Evolutionary conservation across 2,329 filamentous ascomycete genomes (phyloP).

Genomic region (Diplodia mutila): DNA sequence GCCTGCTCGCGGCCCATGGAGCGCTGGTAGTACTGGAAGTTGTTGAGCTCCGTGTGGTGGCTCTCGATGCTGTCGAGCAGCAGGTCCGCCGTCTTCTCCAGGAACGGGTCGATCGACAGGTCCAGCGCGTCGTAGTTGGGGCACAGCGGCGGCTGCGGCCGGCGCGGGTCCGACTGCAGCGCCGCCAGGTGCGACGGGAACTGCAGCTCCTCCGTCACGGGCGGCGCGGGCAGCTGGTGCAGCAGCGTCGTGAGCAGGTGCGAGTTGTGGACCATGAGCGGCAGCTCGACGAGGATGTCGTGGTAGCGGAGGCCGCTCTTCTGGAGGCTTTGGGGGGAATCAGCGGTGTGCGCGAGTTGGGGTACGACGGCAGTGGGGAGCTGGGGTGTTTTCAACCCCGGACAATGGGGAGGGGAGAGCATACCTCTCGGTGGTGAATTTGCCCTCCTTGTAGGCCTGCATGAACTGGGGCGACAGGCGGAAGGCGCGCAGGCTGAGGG

Average conservation of each 20-base stretch:
- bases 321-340: constrained; percentile 69
- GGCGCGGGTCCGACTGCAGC: constrained; percentile 66
- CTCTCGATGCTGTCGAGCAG: constrained; percentile 95
- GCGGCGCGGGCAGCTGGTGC: constrained; percentile 79
- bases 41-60: constrained; percentile 98
- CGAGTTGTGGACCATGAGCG: constrained; percentile 91
- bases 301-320: constrained; percentile 93
- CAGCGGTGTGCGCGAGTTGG: neutral
- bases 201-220: constrained; percentile 68
- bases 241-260: constrained; percentile 95
- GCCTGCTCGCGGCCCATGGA: constrained; percentile 90
- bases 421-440: constrained; percentile 95
- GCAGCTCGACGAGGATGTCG: constrained; percentile 90
- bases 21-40: constrained; percentile 97
- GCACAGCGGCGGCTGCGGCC: constrained; percentile 68
- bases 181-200: constrained; percentile 80
- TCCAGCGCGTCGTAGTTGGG: constrained; percentile 90
- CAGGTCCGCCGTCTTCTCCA: constrained; percentile 97
- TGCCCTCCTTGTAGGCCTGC: constrained; percentile 90
- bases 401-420: constrained; percentile 34
- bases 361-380: neutral
- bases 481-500: constrained; percentile 88
- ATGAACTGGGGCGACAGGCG: constrained; percentile 86
- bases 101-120: constrained; percentile 92
- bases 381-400: neutral